Evolutionary conservation across 306 rosid genomes (phyloP).

Genomic region (Citrullus mucosospermus): DNA sequence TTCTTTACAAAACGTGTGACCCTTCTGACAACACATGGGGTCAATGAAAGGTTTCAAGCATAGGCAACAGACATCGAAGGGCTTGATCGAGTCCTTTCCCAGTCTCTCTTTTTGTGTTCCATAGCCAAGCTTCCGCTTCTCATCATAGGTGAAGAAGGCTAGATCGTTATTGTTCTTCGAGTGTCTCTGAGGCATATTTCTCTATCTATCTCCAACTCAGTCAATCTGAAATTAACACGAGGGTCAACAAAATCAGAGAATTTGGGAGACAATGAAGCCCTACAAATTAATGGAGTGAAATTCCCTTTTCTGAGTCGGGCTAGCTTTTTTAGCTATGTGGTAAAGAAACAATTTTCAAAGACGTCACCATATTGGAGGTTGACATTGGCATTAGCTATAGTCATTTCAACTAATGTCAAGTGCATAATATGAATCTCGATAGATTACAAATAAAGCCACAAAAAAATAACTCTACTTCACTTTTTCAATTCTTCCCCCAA

Average conservation of each 20-base stretch:
- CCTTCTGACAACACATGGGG: conserved; percentile 75
- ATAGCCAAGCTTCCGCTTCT: conserved; percentile 82
- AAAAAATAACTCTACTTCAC: too few relatives aligned
- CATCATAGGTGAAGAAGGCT: conserved; percentile 97
- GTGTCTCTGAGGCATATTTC: conserved; percentile 87
- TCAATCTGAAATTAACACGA: background rate
- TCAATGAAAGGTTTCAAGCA: conserved; percentile 88
- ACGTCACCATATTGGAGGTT: background rate
- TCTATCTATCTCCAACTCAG: background rate
- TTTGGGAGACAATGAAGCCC: background rate
- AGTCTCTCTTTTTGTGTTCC: conserved; percentile 95
- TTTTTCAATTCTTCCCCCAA: too few relatives aligned
- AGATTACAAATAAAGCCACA: too few relatives aligned
- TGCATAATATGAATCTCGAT: too few relatives aligned
- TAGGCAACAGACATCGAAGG: conserved; percentile 86
- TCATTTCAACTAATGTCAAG: too few relatives aligned
- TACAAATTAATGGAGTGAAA: background rate
- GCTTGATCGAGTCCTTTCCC: conserved; percentile 86
- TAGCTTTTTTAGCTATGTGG: background rate
- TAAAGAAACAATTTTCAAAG: background rate
- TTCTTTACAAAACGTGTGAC: conserved; percentile 86
- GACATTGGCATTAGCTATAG: background rate
- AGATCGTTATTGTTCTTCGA: conserved; percentile 98
- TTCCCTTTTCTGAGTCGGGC: background rate
- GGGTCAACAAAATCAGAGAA: background rate